These are phyloP conservation scores for Lentinula guzmanii DNA, from an alignment of 768 basidiomycete genomes.

Conservation along the genomic window DNA sequence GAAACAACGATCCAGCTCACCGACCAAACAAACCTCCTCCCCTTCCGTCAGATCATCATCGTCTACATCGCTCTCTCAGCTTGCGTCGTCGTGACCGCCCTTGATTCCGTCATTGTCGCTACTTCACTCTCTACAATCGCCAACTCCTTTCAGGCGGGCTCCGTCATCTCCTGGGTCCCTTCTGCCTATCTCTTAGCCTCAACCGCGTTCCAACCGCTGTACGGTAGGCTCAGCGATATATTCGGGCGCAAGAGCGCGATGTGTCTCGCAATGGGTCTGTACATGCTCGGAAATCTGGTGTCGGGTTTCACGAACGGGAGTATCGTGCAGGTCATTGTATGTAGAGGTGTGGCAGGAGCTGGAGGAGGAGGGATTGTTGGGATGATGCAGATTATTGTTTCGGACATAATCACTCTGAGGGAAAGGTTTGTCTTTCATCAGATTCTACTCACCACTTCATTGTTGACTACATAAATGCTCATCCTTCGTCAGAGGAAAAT, in stretches of 20 bases:
- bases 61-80: constrained; percentile 57
- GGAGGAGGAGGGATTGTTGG: constrained; percentile 70
- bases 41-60: constrained; percentile 54
- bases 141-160: constrained; percentile 55
- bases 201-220: constrained; percentile 55
- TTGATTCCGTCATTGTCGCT: constrained; percentile 55
- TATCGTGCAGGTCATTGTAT: constrained; percentile 63
- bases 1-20: constrained; percentile 29
- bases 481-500: constrained; percentile 51
- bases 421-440: constrained; percentile 39
- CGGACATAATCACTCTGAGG: constrained; percentile 68
- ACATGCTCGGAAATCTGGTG: constrained; percentile 59
- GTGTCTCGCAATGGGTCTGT: constrained; percentile 46
- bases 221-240: constrained; percentile 61
- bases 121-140: constrained; percentile 71
- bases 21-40: constrained; percentile 75
- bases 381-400: constrained; percentile 65
- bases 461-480: not conserved
- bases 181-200: constrained; percentile 66
- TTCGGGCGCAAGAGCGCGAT: constrained; percentile 62
- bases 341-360: constrained; percentile 61
- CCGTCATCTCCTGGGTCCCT: constrained; percentile 65
- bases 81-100: constrained; percentile 54
- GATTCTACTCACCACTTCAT: not conserved
- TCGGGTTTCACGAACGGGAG: constrained; percentile 54